Conservation (phyloP, 768 basidiomycete species). For the Plicaturopsis crispa region DNA sequence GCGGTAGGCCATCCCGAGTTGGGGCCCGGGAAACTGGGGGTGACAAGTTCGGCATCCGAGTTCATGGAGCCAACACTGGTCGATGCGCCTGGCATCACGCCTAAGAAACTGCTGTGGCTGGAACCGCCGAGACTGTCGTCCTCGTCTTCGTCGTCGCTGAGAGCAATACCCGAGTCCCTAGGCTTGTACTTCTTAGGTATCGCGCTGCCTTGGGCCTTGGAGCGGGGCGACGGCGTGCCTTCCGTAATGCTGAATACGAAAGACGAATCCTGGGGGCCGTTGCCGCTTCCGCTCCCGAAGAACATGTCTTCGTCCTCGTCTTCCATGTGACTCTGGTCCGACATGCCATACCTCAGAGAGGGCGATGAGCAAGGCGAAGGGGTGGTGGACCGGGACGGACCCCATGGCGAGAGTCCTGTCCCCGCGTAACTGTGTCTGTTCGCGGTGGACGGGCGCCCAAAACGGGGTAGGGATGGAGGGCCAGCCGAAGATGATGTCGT, state of each 20-base stretch:
- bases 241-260: slow-evolving; percentile 50
- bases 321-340: background rate
- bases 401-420: slow-evolving; percentile 22
- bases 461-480: slow-evolving; percentile 27
- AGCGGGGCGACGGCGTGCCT: slow-evolving; percentile 49
- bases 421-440: slow-evolving; percentile 60
- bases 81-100: slow-evolving; percentile 47
- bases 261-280: slow-evolving; percentile 37
- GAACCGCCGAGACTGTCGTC: slow-evolving; percentile 1
- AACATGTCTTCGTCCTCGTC: slow-evolving; percentile 51
- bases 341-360: slow-evolving; percentile 10
- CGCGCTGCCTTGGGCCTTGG: slow-evolving; percentile 27
- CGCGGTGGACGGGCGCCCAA: slow-evolving; percentile 1
- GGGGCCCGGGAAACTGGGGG: slow-evolving; percentile 51
- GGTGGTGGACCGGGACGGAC: slow-evolving; percentile 28
- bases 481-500: slow-evolving; percentile 1
- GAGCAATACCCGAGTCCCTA: slow-evolving; percentile 57
- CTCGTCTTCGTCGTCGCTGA: slow-evolving; percentile 49
- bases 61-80: slow-evolving; percentile 56
- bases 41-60: slow-evolving; percentile 59
- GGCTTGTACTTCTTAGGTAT: slow-evolving; percentile 65
- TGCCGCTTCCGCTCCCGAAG: too few species aligned
- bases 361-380: slow-evolving; percentile 49
- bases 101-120: slow-evolving; percentile 14
- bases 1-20: slow-evolving; percentile 59